Evolutionary conservation across 78 protist genomes (phyloP).

Genomic region (Neovahlkampfia damariscottae): DNA sequence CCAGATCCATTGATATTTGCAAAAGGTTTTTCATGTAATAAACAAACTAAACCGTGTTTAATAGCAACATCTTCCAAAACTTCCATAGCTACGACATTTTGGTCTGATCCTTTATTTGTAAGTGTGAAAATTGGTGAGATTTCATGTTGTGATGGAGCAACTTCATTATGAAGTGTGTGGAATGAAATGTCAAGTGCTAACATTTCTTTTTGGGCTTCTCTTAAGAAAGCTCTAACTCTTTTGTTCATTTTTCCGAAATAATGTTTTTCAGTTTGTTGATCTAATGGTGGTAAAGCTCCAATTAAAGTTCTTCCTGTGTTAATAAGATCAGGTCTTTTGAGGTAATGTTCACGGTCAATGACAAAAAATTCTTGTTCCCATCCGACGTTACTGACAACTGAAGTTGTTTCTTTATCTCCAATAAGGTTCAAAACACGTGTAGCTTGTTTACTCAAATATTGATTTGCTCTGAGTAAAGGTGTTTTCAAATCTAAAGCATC

Average conservation of each 20-base stretch:
- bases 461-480: constrained; percentile 68
- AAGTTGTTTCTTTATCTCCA: constrained; percentile 24
- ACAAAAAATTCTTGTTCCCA: constrained; percentile 84
- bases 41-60: constrained; percentile 46
- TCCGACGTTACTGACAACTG: constrained; percentile 40
- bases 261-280: constrained; percentile 82
- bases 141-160: constrained; percentile 90
- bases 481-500: constrained; percentile 78
- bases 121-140: constrained; percentile 70
- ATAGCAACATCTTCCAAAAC: constrained; percentile 25
- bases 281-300: constrained; percentile 62
- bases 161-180: constrained; percentile 79
- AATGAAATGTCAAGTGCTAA: constrained; percentile 75
- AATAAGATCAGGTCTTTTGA: constrained; percentile 65
- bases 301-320: constrained; percentile 57
- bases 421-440: not conserved
- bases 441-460: constrained; percentile 23
- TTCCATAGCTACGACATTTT: constrained; percentile 78
- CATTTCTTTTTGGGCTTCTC: constrained; percentile 53
- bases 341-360: constrained; percentile 55
- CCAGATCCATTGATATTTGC: constrained; percentile 80
- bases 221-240: constrained; percentile 24
- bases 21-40: constrained; percentile 89
- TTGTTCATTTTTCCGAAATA: constrained; percentile 64
- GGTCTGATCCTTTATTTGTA: constrained; percentile 60